These are phyloP conservation scores for Pachyrhizus erosus DNA, from an alignment of 306 rosid species.

Conservation along the genomic window DNA sequence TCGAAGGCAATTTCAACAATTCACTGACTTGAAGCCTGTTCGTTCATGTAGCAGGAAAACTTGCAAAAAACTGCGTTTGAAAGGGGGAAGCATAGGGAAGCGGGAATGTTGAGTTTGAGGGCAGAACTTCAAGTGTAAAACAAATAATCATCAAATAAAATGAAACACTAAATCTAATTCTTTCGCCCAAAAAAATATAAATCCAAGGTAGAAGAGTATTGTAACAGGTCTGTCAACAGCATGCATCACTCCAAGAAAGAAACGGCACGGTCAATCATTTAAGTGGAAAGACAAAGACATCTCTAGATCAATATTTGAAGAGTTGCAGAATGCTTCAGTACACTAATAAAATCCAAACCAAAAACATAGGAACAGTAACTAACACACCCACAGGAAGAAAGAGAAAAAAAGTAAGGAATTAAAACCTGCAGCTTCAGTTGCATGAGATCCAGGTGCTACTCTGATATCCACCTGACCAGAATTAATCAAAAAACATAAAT, in stretches of 20 bases:
- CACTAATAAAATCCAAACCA: slow-evolving; percentile 2
- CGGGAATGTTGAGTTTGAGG: background rate
- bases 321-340: slow-evolving; percentile 15
- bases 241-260: slow-evolving; percentile 31
- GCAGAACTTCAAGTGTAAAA: background rate
- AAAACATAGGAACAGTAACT: background rate
- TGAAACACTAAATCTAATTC: slow-evolving; percentile 12
- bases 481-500: slow-evolving; percentile 29
- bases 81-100: background rate
- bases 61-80: background rate
- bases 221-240: slow-evolving; percentile 13
- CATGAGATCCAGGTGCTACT: slow-evolving; percentile 96
- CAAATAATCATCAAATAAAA: slow-evolving; percentile 26
- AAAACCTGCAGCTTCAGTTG: slow-evolving; percentile 87
- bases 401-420: slow-evolving; percentile 23
- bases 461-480: slow-evolving; percentile 82
- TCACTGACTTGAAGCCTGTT: background rate
- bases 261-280: background rate
- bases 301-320: slow-evolving; percentile 5
- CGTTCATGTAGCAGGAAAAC: background rate
- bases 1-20: background rate
- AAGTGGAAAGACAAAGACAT: background rate
- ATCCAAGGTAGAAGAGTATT: background rate
- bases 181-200: slow-evolving; percentile 20
- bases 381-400: slow-evolving; percentile 5